phyloP scores from a whole-genome alignment of 257 asterid genomes.

The Ilex aquifolium region DNA sequence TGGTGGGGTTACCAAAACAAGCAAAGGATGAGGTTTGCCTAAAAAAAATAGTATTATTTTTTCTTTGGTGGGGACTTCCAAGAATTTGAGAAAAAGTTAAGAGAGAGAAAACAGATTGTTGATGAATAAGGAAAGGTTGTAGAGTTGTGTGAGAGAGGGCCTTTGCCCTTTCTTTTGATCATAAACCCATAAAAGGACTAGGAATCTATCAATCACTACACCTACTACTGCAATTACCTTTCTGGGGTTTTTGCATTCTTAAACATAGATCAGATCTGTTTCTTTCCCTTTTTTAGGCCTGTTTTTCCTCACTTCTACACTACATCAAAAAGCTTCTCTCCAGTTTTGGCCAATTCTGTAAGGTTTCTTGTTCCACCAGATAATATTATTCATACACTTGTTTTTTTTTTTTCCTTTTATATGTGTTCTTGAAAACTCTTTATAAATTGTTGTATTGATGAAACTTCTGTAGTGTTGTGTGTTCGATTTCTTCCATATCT shows the following conservation, averaged over 20 bases:
- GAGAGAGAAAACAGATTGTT: neutral
- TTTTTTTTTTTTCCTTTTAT: slow-evolving; percentile 8
- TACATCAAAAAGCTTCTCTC: slow-evolving; percentile 28
- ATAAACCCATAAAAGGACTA: slow-evolving; percentile 22
- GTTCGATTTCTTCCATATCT: no score
- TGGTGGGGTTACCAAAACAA: slow-evolving; percentile 35
- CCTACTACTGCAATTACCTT: slow-evolving; percentile 16
- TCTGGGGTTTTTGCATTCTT: slow-evolving; percentile 9
- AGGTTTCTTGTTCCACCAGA: slow-evolving; percentile 25
- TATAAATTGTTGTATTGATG: slow-evolving; percentile 1
- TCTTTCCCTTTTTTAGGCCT: slow-evolving; percentile 47
- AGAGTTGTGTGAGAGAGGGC: neutral
- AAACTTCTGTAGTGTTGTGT: no score
- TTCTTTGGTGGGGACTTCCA: slow-evolving; percentile 28
- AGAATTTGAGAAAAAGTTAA: slow-evolving; percentile 2
- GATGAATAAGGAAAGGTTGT: slow-evolving; percentile 18
- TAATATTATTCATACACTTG: slow-evolving; percentile 10
- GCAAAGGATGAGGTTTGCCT: slow-evolving; percentile 36
- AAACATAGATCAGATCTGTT: slow-evolving; percentile 23
- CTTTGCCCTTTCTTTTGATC: neutral
- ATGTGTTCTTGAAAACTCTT: no score
- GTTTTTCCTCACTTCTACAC: slow-evolving; percentile 25
- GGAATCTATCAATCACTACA: slow-evolving; percentile 34
- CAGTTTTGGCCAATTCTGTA: slow-evolving; percentile 55
- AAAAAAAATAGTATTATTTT: slow-evolving; percentile 7